Evolutionary conservation across 176 grass and related monocot species (phyloP).

Genomic region (Miscanthus lutarioriparius): DNA sequence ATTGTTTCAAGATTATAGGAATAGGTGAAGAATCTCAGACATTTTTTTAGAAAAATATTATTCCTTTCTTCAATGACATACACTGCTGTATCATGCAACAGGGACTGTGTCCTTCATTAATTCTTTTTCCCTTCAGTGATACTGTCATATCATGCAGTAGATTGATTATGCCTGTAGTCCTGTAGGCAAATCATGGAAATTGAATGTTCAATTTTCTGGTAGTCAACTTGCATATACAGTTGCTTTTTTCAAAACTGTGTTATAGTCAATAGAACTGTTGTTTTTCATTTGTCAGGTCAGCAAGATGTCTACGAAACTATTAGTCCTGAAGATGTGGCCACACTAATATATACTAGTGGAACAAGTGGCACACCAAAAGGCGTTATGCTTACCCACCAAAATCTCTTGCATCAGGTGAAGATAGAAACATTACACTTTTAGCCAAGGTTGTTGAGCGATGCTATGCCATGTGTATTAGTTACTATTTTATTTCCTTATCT

Average conservation of each 20-base stretch:
- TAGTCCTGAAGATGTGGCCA: constrained; percentile 77
- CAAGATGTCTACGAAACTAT: constrained; percentile 61
- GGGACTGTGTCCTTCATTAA: background rate
- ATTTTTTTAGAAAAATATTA: background rate
- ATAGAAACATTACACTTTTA: constrained; percentile 6
- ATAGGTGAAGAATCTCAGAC: background rate
- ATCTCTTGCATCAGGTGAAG: constrained; percentile 93
- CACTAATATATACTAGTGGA: constrained; percentile 97
- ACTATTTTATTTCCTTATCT: constrained; percentile 15
- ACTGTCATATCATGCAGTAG: background rate
- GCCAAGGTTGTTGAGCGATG: background rate
- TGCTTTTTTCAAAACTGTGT: background rate
- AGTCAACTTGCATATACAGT: constrained; percentile 17
- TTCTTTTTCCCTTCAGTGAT: background rate
- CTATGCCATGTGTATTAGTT: background rate
- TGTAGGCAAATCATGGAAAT: background rate
- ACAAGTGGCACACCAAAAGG: constrained; percentile 90
- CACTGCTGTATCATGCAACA: background rate
- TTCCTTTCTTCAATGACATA: background rate
- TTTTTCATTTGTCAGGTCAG: constrained; percentile 38
- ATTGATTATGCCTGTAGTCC: background rate
- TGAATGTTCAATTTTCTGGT: background rate
- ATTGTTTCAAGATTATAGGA: background rate
- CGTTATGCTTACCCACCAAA: constrained; percentile 91
- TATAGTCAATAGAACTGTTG: background rate